Evolutionary conservation across 2,329 filamentous ascomycete genomes (phyloP).

Genomic region (Arachnomyces sp.): DNA sequence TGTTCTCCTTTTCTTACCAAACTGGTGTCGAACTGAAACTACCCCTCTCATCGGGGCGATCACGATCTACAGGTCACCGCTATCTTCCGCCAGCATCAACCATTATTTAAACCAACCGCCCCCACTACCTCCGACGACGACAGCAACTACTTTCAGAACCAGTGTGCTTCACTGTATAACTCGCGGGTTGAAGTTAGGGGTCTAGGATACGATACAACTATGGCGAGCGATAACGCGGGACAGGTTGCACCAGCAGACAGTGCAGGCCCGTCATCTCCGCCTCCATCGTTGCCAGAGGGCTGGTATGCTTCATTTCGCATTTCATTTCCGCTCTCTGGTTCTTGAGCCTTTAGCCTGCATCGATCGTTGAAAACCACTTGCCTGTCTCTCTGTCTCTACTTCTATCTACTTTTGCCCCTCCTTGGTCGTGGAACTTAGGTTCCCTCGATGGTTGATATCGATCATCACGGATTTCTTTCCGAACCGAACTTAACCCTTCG

Average conservation of each 20-base stretch:
- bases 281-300: constrained; percentile 31
- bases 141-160: no score
- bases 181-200: no score
- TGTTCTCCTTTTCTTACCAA: neutral
- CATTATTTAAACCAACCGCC: no score
- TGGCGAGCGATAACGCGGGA: no score
- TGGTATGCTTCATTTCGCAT: constrained; percentile 22
- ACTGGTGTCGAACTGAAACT: neutral
- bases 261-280: constrained; percentile 31
- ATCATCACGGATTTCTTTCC: neutral
- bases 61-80: no score
- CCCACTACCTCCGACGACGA: no score
- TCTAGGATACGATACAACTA: no score
- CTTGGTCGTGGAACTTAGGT: no score
- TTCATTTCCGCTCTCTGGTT: neutral
- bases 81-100: no score
- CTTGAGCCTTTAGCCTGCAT: no score
- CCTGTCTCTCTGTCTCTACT: neutral
- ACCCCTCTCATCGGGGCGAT: neutral
- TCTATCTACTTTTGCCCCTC: neutral
- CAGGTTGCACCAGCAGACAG: constrained; percentile 24
- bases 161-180: no score
- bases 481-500: neutral
- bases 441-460: no score
- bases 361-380: neutral